Evolutionary conservation across 1,139 yeast genomes (phyloP).

Genomic region (Debaryomyces udenii): DNA sequence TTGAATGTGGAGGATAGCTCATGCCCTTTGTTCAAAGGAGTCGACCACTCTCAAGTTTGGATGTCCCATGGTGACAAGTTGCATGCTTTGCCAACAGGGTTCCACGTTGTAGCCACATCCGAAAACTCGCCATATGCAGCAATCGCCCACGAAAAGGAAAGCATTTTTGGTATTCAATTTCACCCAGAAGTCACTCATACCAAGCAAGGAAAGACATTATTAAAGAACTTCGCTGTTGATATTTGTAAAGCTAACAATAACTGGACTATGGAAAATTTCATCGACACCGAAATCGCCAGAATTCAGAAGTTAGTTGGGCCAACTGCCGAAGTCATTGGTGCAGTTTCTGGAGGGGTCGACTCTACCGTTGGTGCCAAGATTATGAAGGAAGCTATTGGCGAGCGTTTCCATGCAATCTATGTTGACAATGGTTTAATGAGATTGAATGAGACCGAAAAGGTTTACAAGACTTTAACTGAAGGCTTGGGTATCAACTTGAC

Average conservation of each 20-base stretch:
- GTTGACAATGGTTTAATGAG: slow-evolving; percentile 99
- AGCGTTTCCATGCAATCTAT: slow-evolving; percentile 96
- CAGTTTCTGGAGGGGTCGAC: slow-evolving; percentile 99
- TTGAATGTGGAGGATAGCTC: slow-evolving; percentile 69
- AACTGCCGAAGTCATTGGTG: slow-evolving; percentile 98
- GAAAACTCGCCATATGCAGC: slow-evolving; percentile 96
- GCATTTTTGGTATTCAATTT: slow-evolving; percentile 94
- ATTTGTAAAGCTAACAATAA: slow-evolving; percentile 85
- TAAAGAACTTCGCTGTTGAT: slow-evolving; percentile 89
- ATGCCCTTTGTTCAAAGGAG: slow-evolving; percentile 80
- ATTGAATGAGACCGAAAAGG: slow-evolving; percentile 85
- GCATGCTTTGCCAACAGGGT: slow-evolving; percentile 86
- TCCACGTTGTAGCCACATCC: slow-evolving; percentile 86
- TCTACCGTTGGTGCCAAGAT: slow-evolving; percentile 98
- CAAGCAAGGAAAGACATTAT: slow-evolving; percentile 80
- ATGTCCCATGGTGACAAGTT: slow-evolving; percentile 99
- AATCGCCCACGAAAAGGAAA: slow-evolving; percentile 71
- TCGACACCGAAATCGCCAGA: slow-evolving; percentile 93
- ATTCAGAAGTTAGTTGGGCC: slow-evolving; percentile 93
- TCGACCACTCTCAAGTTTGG: slow-evolving; percentile 96
- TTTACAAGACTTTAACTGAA: slow-evolving; percentile 83
- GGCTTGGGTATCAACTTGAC: slow-evolving; percentile 94
- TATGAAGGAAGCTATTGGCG: slow-evolving; percentile 98
- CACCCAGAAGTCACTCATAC: slow-evolving; percentile 99
- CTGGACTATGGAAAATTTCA: slow-evolving; percentile 98